Evolutionary conservation across 768 basidiomycete genomes (phyloP), one percentile per base, ranked within the genome.

Genomic region (Boletus coccyginus): DNA sequence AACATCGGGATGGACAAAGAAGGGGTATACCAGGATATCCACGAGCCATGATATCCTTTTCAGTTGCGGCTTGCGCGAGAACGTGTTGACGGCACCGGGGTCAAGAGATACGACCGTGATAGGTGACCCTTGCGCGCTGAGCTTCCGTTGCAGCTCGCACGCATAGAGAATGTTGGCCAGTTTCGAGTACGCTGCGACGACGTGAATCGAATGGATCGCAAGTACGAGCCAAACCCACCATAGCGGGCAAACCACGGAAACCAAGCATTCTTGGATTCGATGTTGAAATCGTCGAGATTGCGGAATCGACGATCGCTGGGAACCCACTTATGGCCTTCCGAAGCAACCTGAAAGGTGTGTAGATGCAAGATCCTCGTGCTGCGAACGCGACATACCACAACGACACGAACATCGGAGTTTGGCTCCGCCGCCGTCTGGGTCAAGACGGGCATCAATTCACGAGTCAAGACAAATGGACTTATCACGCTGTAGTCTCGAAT

Each of bases 371-470:
- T 6, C 11, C 2, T 44, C 39, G 9, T 7, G 51, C 13, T 14
- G 32, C 3, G 6, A 31, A 46, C 7, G n/a, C 10, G 31, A 58
- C 80, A 41, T 56, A 86, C 85, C 52, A 81, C 78, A 11, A 87
- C 75, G 14, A 88, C 75, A 17, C 86, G 80, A 46, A 86, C 85
- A 56, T 88, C 87, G 0, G 82, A 75, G 24, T 70, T 70, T 0
- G 75, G 68, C 45, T 76, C 67, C 17, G 73, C 59, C 0, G 83
- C 79, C 1, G 87, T 87, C 50, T 72, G 67, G 40, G 69, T 71
- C 46, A 87, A 62, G 3, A 85, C 64, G 3, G 85, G 81, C 38
- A 85, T 73, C 8, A 87, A 74, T 5, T 77, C 74, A 21, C 74
- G 68, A 10, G 83, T 86, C 57, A 87, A 77, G 14, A 80, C 75